A percentile compares a stretch with the other conserved stretches of the same genome.
phyloP scores from a whole-genome alignment of 208 protist species.

The Leishmania aethiopica region DNA sequence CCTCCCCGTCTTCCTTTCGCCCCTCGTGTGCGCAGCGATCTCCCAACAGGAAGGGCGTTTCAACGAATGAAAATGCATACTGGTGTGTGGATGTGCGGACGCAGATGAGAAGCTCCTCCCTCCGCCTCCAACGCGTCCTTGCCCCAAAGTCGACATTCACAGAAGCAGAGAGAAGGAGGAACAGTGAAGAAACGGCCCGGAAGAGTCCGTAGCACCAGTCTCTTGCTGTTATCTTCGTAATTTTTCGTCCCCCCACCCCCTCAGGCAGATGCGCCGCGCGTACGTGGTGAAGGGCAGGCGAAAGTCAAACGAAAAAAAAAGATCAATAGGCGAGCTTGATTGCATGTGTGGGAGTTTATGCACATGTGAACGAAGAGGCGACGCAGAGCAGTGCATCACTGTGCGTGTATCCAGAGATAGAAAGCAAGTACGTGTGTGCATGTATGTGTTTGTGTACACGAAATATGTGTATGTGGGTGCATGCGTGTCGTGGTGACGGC shows the following conservation, averaged over 20 bases:
- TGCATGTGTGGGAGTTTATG: not conserved
- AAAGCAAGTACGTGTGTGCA: constrained; percentile 1
- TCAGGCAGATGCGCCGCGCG: not conserved
- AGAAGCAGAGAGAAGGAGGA: not conserved
- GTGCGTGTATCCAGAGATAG: not conserved
- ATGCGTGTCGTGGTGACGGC: not conserved
- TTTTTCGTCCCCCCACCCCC: not conserved
- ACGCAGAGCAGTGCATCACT: not conserved
- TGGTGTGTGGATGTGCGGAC: not conserved
- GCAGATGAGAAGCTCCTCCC: not conserved
- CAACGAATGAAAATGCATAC: not conserved
- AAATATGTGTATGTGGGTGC: not conserved
- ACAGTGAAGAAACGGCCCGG: not conserved
- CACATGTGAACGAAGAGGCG: not conserved
- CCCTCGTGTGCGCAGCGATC: not conserved
- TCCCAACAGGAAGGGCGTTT: not conserved
- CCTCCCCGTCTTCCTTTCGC: not conserved
- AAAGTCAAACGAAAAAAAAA: not conserved
- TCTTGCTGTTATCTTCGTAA: not conserved
- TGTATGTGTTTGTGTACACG: not conserved
- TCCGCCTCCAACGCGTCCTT: not conserved
- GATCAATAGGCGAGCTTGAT: not conserved
- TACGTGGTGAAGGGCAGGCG: not conserved
- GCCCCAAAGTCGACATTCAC: not conserved
- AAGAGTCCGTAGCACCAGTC: not conserved